Evolutionary conservation across 768 basidiomycete genomes (phyloP), one percentile per base, ranked within the genome.

Genomic region (Hypholoma fasciculare): DNA sequence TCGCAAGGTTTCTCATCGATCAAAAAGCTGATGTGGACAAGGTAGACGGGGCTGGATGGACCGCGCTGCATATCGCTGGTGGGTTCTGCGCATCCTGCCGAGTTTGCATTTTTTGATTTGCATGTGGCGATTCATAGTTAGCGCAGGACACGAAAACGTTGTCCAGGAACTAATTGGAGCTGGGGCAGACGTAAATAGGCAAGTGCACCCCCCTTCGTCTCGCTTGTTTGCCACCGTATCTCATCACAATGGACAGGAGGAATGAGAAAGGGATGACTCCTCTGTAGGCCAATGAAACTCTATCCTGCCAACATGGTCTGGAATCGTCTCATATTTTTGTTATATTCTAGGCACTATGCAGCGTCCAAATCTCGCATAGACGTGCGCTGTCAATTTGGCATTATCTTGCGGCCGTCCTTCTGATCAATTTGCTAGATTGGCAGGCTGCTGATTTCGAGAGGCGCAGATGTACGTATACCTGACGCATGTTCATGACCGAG

Each of bases 281-380:
- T 38, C 70, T 97, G 94, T 95, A 71, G 70, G 89, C 73, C 59
- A 54, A 56, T 50, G 40, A 54, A 57, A 49, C 47, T 20, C 37
- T 69, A 49, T 43, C 58, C 58, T 58, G 50, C 48, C 36, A 55
- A 43, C 54, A 44, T 56, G 49, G 57, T 59, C n/a, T 17, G 40
- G 23, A 44, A 56, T 23, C 54, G 61, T 62, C 61, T 55, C 60
- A 37, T 55, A 19, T 68, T 53, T 54, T 42, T 50, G 37, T 53
- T 34, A 58, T 52, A 50, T 61, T 19, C 59, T 61, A 96, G 94
- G 65, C 93, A 96, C 73, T 96, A 96, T 67, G 93, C 94, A 27
- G 94, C 94, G 46, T 96, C 94, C 30, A 96, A 95, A 71, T 89
- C 93, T 56, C 89, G 87, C 44, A 83, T 94, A 61, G 90, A 93